Base-by-base conservation (phyloP, 345 rosid genomes). In the Streptanthus diversifolius region DNA sequence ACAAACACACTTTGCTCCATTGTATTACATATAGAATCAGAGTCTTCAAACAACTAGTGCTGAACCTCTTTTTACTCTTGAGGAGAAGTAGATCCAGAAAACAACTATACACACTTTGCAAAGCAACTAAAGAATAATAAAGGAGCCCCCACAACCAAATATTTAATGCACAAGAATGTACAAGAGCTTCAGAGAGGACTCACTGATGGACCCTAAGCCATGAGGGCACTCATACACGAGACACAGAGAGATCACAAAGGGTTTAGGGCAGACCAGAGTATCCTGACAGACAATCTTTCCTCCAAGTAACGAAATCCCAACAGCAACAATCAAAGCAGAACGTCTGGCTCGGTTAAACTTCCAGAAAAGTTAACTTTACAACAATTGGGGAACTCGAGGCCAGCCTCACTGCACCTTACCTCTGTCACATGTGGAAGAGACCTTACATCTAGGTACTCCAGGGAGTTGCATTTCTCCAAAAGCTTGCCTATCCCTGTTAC, bases 351-450 rank as follows among this genome's bases (percentile, higher is more conserved):
- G 15, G 63, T 71, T 72, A 91, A 82, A 76, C 91, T 79, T 61
- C 95, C 93, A 0, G 70, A 52, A 69, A 84, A 95, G 79, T 91
- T 88, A 79, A 95, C 95, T 84, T 83, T 91, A 82, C 95, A 95
- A 76, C 54, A 67, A 21, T 73, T 63, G 3, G 96, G 97, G 70
- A 95, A 95, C 71, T 49, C 82, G 49, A 95, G 64, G 13, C 90
- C 93, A 70, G 90, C 97, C 82, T 87, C 97, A 55, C 82, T 89
- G 43, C 96, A 95, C 24, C 74, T 87, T 5, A 72, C 83, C 89
- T 91, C 71, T 7, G 96, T 89, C 37, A 88, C 78, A 76, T 77
- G 83, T 2, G 91, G 90, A 81, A 96, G 90, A 60, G 97, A 89
- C 77, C 97, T 82, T 56, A 93, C 93, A 71, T 91, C 97, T 65